phyloP scores from a whole-genome alignment of 441 rosid species.

The Gossypium schwendimanii region DNA sequence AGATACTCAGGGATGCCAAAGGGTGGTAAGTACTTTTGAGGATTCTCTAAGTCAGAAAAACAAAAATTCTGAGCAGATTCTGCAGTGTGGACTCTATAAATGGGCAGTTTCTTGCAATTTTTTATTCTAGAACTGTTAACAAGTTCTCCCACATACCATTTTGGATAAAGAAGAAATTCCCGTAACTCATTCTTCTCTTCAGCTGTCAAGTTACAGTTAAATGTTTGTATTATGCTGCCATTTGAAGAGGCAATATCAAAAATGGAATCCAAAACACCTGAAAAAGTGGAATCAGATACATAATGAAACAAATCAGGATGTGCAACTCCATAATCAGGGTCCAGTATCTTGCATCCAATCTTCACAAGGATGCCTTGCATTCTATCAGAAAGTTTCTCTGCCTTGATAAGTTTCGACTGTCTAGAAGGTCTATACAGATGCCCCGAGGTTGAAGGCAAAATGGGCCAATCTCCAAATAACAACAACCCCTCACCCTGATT shows the following conservation, averaged over 20 bases:
- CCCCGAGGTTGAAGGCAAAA: slow-evolving; percentile 86
- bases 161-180: slow-evolving; percentile 67
- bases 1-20: slow-evolving; percentile 56
- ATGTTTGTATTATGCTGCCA: slow-evolving; percentile 30
- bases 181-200: slow-evolving; percentile 86
- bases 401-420: slow-evolving; percentile 68
- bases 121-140: slow-evolving; percentile 46
- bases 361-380: slow-evolving; percentile 60
- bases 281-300: slow-evolving; percentile 55
- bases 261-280: slow-evolving; percentile 73
- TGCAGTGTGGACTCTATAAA: slow-evolving; percentile 58
- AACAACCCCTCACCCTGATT: slow-evolving; percentile 57
- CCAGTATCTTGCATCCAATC: slow-evolving; percentile 86
- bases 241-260: slow-evolving; percentile 50
- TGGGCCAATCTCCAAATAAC: slow-evolving; percentile 87
- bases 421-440: slow-evolving; percentile 65
- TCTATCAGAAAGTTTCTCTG: slow-evolving; percentile 54
- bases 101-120: slow-evolving; percentile 70
- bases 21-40: slow-evolving; percentile 77
- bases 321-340: slow-evolving; percentile 47
- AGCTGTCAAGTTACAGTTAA: slow-evolving; percentile 38
- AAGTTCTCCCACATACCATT: slow-evolving; percentile 67
- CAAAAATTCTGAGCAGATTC: slow-evolving; percentile 38
- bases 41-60: slow-evolving; percentile 74
- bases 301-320: slow-evolving; percentile 76